phyloP scores from a whole-genome alignment of 192 early-diverging fungal genomes.

The Mortierella alpina region DNA sequence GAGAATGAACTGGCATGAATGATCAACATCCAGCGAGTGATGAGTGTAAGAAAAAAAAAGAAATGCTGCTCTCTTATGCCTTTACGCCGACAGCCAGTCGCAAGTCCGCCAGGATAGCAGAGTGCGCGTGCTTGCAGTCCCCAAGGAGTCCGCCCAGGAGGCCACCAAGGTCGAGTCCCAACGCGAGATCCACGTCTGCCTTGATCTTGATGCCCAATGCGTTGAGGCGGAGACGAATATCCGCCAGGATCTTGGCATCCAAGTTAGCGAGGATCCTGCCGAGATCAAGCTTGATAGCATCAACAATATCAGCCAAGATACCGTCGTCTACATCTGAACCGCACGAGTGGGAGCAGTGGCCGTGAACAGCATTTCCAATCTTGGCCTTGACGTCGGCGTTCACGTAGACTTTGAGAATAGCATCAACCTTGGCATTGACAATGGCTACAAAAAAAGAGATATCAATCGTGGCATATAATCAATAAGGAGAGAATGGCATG shows the following conservation, averaged over 20 bases:
- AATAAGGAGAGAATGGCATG: background rate
- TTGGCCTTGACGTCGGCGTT: constrained; percentile 12
- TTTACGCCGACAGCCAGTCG: background rate
- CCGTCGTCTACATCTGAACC: constrained; percentile 3
- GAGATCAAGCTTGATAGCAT: constrained; percentile 11
- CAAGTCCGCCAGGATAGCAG: background rate
- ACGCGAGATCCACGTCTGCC: constrained; percentile 8
- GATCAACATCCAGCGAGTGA: no score
- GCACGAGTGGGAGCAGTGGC: constrained; percentile 9
- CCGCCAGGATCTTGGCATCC: constrained; percentile 17
- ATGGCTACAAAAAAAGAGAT: constrained; percentile 1
- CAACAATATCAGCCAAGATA: constrained; percentile 15
- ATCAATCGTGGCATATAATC: background rate
- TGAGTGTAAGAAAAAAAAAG: background rate
- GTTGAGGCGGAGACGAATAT: constrained; percentile 10
- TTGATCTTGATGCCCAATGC: constrained; percentile 9
- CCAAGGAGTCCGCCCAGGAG: constrained; percentile 6
- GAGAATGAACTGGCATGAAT: no score
- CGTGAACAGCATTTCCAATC: constrained; percentile 2
- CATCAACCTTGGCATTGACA: constrained; percentile 19
- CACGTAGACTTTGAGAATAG: constrained; percentile 18
- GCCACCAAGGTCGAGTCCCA: constrained; percentile 11
- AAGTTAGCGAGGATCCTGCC: constrained; percentile 8
- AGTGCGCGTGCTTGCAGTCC: constrained; percentile 5
- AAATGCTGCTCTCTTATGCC: no score